phyloP scores from a whole-genome alignment of 2,329 filamentous ascomycete species.

The Epichloe gansuensis region DNA sequence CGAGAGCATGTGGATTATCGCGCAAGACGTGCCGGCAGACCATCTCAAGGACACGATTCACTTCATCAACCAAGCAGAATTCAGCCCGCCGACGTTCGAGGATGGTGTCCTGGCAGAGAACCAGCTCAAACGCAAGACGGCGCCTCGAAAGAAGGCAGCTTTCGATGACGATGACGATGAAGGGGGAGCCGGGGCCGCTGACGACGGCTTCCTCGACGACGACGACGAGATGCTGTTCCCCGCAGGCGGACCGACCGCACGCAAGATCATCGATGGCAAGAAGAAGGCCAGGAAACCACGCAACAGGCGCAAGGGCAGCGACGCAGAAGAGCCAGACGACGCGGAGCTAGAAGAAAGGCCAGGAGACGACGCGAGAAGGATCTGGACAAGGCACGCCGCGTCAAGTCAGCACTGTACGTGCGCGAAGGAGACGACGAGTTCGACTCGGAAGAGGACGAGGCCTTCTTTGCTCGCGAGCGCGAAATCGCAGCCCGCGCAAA shows the following conservation, averaged over 20 bases:
- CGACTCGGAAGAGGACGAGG: slow-evolving; percentile 57
- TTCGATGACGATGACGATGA: slow-evolving; percentile 62
- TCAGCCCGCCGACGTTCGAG: slow-evolving; percentile 65
- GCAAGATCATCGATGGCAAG: slow-evolving; percentile 40
- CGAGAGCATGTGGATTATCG: slow-evolving; percentile 69
- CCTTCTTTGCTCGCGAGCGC: slow-evolving; percentile 66
- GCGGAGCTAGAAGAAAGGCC: slow-evolving; percentile 52
- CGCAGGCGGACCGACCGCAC: slow-evolving; percentile 49
- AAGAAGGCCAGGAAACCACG: slow-evolving; percentile 34
- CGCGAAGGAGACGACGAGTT: slow-evolving; percentile 78
- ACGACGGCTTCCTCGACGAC: slow-evolving; percentile 24
- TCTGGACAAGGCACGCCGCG: slow-evolving; percentile 61
- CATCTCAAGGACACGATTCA: slow-evolving; percentile 58
- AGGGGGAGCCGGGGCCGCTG: slow-evolving; percentile 8
- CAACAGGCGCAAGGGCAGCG: slow-evolving; percentile 36
- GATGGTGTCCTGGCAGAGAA: slow-evolving; percentile 63
- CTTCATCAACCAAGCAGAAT: slow-evolving; percentile 65
- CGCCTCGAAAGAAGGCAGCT: slow-evolving; percentile 41
- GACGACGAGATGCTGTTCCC: slow-evolving; percentile 55
- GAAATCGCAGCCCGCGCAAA: slow-evolving; percentile 43
- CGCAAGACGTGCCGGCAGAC: slow-evolving; percentile 49
- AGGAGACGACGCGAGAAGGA: slow-evolving; percentile 54
- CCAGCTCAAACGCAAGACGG: slow-evolving; percentile 62
- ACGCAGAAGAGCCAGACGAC: slow-evolving; percentile 39
- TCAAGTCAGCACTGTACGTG: slow-evolving; percentile 78